Percentiles rank a stretch among this genome's conserved stretches.
Conservation (phyloP, 148 eudicot genomes). For the Vaccinium vitisidaea region DNA sequence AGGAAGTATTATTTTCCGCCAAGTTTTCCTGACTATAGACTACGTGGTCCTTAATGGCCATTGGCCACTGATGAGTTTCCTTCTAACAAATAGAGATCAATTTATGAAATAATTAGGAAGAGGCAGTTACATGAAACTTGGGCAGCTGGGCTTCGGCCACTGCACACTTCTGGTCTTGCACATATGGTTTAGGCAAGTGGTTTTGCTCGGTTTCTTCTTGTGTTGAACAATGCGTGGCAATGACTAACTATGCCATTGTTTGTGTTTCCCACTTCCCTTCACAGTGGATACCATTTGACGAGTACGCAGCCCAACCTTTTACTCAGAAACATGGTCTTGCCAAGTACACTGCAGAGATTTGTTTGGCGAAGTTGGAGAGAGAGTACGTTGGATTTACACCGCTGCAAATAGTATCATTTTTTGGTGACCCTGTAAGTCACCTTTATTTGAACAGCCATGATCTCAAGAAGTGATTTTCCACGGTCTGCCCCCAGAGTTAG, state of each 20-base stretch:
- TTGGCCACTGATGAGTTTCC: neutral
- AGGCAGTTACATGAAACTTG: no score
- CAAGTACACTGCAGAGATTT: slow-evolving; percentile 44
- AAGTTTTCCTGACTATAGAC: neutral
- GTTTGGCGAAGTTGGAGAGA: slow-evolving; percentile 49
- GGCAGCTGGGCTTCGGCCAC: no score
- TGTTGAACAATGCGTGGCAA: neutral
- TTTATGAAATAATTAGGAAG: no score
- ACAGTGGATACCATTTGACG: slow-evolving; percentile 72
- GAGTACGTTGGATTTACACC: slow-evolving; percentile 54
- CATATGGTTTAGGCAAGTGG: neutral
- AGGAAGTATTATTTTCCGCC: neutral
- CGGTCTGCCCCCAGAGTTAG: slow-evolving; percentile 20
- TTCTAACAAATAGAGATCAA: neutral
- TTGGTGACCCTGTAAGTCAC: slow-evolving; percentile 23
- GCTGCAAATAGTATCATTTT: slow-evolving; percentile 29
- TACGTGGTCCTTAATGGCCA: neutral
- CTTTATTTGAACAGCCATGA: slow-evolving; percentile 51
- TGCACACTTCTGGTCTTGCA: neutral
- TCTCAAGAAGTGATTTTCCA: slow-evolving; percentile 23
- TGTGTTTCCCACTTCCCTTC: slow-evolving; percentile 1
- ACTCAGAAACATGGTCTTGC: slow-evolving; percentile 30
- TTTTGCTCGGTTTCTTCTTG: neutral
- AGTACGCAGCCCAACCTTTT: slow-evolving; percentile 56
- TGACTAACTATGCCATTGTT: neutral